Base-by-base conservation (phyloP, 1,284 basidiomycete genomes). In the Fomitopsis palustris region DNA sequence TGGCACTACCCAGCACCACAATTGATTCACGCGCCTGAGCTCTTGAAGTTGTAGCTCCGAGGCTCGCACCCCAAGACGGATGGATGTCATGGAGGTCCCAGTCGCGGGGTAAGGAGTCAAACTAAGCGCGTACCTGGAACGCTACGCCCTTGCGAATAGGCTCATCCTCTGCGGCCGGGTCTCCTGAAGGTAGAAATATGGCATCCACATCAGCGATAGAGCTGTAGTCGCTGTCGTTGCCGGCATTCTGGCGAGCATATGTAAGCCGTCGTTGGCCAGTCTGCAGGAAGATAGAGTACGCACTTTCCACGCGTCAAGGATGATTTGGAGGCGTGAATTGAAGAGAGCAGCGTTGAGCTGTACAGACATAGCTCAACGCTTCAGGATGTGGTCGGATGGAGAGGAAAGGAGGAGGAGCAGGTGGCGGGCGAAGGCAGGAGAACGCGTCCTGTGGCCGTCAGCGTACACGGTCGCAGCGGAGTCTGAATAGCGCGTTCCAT, bases 141-240 rank as follows among this genome's bases (percentile, higher is more conserved):
- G 92, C 90, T 10, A 90, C 92, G n/a, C 92, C 90, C 72, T 96
- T 96, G 64, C 86, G 82, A 67, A 93, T 88, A 35, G 92, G 85
- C 62, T 91, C 89, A 62, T 93, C 89, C 63, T 96, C 93, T 8
- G 87, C 84, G 4, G 87, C 87, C 21, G 92, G 88, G 65, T 96
- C 93, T 25, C 95, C 95, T 31, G 92, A 87, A 31, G 91, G 72
- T 33, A 96, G 76, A 9, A 93, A 73, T n/a, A 96, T 73, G 16
- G 88, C 87, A 64, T 91, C 87, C 14, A 81, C 79, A 53, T 85
- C 84, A 8, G 84, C 82, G 71, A 92, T 78, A 9, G 86, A 79
- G 63, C 78, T 81, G 64, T 85, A 86, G 60, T 94, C 90, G 39
- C 91, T 85, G 69, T 88, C 84, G 66, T 86, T 79, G 64, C 72